phyloP scores from a whole-genome alignment of 1,284 basidiomycete species.

The Cerioporus squamosus region DNA sequence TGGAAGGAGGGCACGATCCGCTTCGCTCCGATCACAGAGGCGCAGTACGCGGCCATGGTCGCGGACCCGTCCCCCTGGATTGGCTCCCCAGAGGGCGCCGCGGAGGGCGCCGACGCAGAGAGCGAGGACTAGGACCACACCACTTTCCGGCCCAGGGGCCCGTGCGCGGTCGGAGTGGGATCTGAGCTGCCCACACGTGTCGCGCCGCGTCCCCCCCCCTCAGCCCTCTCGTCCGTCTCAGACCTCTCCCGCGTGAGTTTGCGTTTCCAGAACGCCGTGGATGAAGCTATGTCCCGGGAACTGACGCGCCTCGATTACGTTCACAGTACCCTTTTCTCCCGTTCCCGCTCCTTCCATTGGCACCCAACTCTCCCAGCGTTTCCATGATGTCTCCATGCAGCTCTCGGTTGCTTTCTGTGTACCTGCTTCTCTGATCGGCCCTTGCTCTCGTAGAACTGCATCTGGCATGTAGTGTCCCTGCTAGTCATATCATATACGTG shows the following conservation, averaged over 20 bases:
- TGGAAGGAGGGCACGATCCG: conserved; percentile 34
- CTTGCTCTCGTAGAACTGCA: conserved; percentile 14
- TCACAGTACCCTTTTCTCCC: not conserved
- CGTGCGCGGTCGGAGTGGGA: no score
- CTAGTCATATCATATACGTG: not conserved
- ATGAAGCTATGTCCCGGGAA: not conserved
- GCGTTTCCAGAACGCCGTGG: not conserved
- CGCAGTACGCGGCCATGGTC: conserved; percentile 16
- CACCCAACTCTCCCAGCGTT: conserved; percentile 1
- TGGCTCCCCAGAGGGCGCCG: conserved; percentile 1
- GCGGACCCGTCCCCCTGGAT: conserved; percentile 24
- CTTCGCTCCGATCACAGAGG: conserved; percentile 30
- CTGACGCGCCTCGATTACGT: not conserved
- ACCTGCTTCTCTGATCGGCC: conserved; percentile 12
- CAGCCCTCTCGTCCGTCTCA: not conserved
- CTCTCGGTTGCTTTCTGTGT: conserved; percentile 21
- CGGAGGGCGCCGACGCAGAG: not conserved
- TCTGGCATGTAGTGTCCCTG: conserved; percentile 15
- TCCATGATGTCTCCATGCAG: conserved; percentile 2
- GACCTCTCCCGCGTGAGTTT: conserved; percentile 13
- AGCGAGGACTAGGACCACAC: no score
- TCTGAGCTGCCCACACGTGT: no score
- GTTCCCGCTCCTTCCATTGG: not conserved
- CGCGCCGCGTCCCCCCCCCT: not conserved
- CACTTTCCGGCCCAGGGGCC: no score